These are phyloP conservation scores for Domatiomyces globalis DNA, from an alignment of 2,329 filamentous ascomycete genomes.

Conservation along the genomic window DNA sequence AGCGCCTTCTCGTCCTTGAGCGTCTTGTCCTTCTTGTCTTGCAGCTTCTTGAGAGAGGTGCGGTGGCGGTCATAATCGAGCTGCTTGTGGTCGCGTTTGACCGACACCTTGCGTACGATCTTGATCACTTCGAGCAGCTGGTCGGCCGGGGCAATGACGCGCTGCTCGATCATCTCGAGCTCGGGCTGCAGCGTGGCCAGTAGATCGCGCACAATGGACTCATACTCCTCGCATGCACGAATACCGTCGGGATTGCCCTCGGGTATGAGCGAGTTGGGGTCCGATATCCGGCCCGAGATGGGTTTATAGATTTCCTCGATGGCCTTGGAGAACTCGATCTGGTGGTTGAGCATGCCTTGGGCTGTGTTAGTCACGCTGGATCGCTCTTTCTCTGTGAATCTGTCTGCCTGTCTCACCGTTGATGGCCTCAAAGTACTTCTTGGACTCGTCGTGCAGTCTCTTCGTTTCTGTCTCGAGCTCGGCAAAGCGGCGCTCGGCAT, in stretches of 20 bases:
- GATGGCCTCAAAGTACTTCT: constrained; percentile 95
- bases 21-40: constrained; percentile 94
- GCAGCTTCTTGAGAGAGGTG: constrained; percentile 72
- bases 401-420: constrained; percentile 44
- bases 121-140: constrained; percentile 93
- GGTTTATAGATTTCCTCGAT: constrained; percentile 96
- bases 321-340: constrained; percentile 95
- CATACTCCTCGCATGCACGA: constrained; percentile 89
- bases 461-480: constrained; percentile 94
- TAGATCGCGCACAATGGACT: constrained; percentile 75
- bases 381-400: not conserved
- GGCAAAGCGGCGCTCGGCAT: constrained; percentile 83
- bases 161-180: constrained; percentile 89
- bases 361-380: constrained; percentile 3
- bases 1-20: constrained; percentile 95
- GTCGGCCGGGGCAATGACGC: constrained; percentile 82
- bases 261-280: constrained; percentile 66
- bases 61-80: constrained; percentile 88
- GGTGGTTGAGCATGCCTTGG: constrained; percentile 76
- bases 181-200: constrained; percentile 80
- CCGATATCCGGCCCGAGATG: constrained; percentile 88
- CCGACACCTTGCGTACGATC: constrained; percentile 71
- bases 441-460: constrained; percentile 88
- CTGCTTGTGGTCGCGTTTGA: constrained; percentile 94
- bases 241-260: constrained; percentile 91